Base-by-base conservation (phyloP, 768 basidiomycete species). In the Boletus sp. region DNA sequence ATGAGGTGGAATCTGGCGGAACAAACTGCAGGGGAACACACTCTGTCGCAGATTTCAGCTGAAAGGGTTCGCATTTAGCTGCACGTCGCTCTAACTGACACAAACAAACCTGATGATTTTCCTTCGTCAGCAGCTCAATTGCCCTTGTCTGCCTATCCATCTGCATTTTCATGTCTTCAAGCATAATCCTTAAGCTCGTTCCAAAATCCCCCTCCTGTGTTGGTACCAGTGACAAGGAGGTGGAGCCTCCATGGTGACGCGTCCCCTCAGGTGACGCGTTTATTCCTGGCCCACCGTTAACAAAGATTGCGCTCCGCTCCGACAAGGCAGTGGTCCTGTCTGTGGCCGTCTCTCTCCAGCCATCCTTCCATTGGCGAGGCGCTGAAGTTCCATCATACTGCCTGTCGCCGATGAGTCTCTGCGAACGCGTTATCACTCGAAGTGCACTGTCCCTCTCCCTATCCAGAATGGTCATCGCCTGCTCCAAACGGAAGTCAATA, bases 91-190 rank as follows among this genome's bases (percentile, higher is more conserved):
- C 48, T 30, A 19, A 29, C 27, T 25, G 33, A 29, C 33, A 19
- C 29, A 35, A 49, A 65, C 54, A 34, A 58, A 79, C 81, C 74
- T 77, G 74, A 42, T 69, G 67, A 55, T 82, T 82, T 59, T 83
- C 80, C 57, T 75, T 75, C 14, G 70, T 65, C 30, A 82, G 58
- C 49, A 63, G 53, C 45, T 78, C 71, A 9, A 82, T 71, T 17
- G 75, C 73, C 44, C 70, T 64, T 7, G 75, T 73, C 63, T 82
- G 81, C 62, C 75, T 69, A 47, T 81, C 75, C 59, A 82, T 76
- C 62, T 79, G 75, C 57, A 64, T 59, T 64, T 77, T 79, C 77
- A 82, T 75, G 54, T 75, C 71, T 49, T 66, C 70, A 30, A 82
- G 71, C 56, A 76, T 69, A 25, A 71, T 61, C 50, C 67, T 70